Evolutionary conservation across 2,329 filamentous ascomycete species (phyloP), one percentile per base, ranked within the genome.

Genomic region (Phaeosphaeria sp.): DNA sequence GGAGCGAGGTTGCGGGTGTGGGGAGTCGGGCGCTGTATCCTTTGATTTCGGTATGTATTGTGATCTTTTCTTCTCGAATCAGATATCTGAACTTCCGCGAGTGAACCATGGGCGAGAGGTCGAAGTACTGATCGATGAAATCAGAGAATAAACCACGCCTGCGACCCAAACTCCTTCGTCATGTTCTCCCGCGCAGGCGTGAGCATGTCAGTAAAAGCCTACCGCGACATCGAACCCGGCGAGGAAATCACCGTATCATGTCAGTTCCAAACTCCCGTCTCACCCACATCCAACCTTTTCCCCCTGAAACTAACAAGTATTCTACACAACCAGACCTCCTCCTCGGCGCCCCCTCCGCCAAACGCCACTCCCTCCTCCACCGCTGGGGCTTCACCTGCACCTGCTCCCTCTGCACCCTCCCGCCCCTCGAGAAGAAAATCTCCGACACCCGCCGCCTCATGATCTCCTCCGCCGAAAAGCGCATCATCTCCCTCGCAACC

Each of bases 301-400:
- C 4, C 36, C 17, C 39, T 5, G 27, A 44, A 9, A 27, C 27
- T 40, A 27, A 56, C 55, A 33, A 30, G 25, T 11, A 30, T 11
- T 11, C 5, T 30, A 36, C 39, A 7, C 27, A 17, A 2, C 5
- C 25, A 64, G 64, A 71, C 43, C 54, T 69, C 49, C 58, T 64
- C 18, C 51, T 67, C 24, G 66, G 66, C 21, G 49, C 59, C 5
- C 55, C 67, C 20, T 60, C 45, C 3, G 0, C 36, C 0, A 25
- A 59, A 21, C 63, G 67, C 39, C 44, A 54, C 24, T 11, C 46
- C 6, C 39, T 49, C 6, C 58, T 70, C 48, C 33, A 55, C 1
- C 59, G 59, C 40, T 72, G 68, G 68, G 67, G 63, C 21, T 72
- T 72, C 60, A 62, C 42, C n/a, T 71, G 69, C 47, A 63, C 59